Evolutionary conservation across 352 stramenopile genomes (phyloP), one percentile per base, ranked within the genome.

Genomic region (Globisporangium spiculum): DNA sequence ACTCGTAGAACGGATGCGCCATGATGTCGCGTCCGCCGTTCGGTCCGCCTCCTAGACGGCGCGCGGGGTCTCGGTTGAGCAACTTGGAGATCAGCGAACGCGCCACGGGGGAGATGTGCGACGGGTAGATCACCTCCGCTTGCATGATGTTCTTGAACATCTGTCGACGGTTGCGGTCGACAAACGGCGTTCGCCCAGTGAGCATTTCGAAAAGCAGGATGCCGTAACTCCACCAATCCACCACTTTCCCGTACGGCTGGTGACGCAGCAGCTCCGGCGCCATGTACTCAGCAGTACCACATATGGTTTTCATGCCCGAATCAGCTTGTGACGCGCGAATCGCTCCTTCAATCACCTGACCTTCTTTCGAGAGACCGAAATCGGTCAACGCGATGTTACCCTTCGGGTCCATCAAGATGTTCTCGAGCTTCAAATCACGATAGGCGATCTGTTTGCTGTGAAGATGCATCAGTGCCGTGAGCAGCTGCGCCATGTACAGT

Each of bases 61-160:
- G 89, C 34, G 84, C 80, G 30, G 96, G 93, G 66, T 99, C 91
- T 66, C 98, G 98, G 60, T 97, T 95, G 44, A 99, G 75, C 59
- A 99, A 71, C 73, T 93, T 94, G 6, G 85, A 90, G 71, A 96
- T 96, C 20, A 94, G 60, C 41, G 84, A 92, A 9, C 86, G 79
- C 2, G 86, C 87, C 2, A 79, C 69, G 1, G 87, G 78, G 0
- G 86, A 93, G 69, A 96, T 94, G 76, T 96, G 89, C 53, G 89
- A 89, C 4, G 89, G 89, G 46, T 96, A 96, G 62, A 94, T 94
- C 30, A 95, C 86, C 48, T 96, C 89, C 0, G 84, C 86, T 64
- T 93, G 83, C 87, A 95, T 95, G 65, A 96, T 96, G 71, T 96
- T 96, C 70, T 96, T 96, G 73, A 96, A 96, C 89, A 96, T 96